phyloP scores from a whole-genome alignment of 495 filamentous ascomycete species.

The Pseudoneurospora amorphoporcata region DNA sequence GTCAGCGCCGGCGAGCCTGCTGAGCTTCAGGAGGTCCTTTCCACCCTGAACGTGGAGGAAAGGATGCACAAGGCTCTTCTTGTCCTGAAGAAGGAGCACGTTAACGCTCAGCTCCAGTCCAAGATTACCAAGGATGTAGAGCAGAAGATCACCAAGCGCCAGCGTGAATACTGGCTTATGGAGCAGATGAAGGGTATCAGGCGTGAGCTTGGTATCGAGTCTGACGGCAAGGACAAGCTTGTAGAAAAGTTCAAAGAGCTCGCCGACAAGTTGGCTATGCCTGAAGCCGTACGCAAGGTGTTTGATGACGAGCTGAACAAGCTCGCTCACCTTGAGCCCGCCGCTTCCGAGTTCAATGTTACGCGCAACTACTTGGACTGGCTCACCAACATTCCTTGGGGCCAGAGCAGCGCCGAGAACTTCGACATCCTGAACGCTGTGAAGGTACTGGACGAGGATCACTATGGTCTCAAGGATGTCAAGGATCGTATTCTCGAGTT shows the following conservation, averaged over 20 bases:
- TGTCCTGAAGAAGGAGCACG: slow-evolving; percentile 92
- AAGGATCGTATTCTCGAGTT: slow-evolving; percentile 99
- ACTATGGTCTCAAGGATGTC: slow-evolving; percentile 95
- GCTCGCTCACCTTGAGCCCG: slow-evolving; percentile 84
- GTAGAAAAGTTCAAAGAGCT: slow-evolving; percentile 97
- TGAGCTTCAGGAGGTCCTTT: slow-evolving; percentile 91
- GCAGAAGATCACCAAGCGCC: slow-evolving; percentile 92
- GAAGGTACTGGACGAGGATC: slow-evolving; percentile 88
- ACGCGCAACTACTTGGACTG: slow-evolving; percentile 99
- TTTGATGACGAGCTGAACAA: slow-evolving; percentile 99
- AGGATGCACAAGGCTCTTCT: slow-evolving; percentile 80
- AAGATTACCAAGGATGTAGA: slow-evolving; percentile 99
- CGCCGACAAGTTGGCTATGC: slow-evolving; percentile 89
- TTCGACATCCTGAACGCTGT: slow-evolving; percentile 89
- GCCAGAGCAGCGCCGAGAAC: slow-evolving; percentile 89
- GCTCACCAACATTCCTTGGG: slow-evolving; percentile 98
- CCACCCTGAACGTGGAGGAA: slow-evolving; percentile 78
- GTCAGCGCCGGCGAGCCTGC: slow-evolving; percentile 81
- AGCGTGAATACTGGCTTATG: slow-evolving; percentile 98
- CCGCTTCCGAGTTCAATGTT: slow-evolving; percentile 96
- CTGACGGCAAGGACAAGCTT: slow-evolving; percentile 94
- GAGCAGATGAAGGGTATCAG: slow-evolving; percentile 99
- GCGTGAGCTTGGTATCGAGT: slow-evolving; percentile 89
- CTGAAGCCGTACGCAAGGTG: slow-evolving; percentile 88
- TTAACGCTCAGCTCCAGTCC: slow-evolving; percentile 92